Base-by-base conservation (phyloP, 441 rosid species). In the Monsonia emarginata region DNA sequence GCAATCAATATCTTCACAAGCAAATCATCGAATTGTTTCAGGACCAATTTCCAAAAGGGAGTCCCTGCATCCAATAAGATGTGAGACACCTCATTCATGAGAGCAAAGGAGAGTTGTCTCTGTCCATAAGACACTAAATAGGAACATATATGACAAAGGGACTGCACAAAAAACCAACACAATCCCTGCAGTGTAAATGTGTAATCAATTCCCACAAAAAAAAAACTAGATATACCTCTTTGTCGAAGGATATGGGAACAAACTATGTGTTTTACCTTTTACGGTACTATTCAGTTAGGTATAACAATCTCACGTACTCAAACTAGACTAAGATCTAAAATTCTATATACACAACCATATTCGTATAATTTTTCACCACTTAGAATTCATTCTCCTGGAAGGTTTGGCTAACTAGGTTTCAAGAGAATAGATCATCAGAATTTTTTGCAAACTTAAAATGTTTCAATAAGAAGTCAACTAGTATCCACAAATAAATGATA, bases 1-100 rank as follows among this genome's bases (percentile, higher is more conserved):
- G 88, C 96, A 69, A 94, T 91, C 80, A 94, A 83, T 78, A 94
- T 94, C 86, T 91, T 91, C 67, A 94, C 99, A 69, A 94, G 97
- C 81, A 94, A 85, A 80, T 94, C 98, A 86, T 91, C 94, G 46
- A 94, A 91, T 71, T 94, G 99, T 80, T 91, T 91, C 80, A 94
- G 78, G 74, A 94, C 96, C 82, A 94, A 77, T 79, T 85, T 94
- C 99, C 99, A 94, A 78, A 94, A 91, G 56, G 96, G 83, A 78
- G 94, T 84, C 81, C 97, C 99, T 91, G 91, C 81, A 72, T 71
- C 38, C 68, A 78, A 63, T 66, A 65, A 79, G 58, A 69, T 22
- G 70, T 50, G 64, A 76, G 65, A 36, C n/a, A 36, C 21, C 9
- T 50, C 66, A 65, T 30, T 24, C 9, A 27, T 57, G 26, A 25